These are phyloP conservation scores for Neonothopanus nambi DNA, from an alignment of 1,284 basidiomycete species.

Conservation along the genomic window DNA sequence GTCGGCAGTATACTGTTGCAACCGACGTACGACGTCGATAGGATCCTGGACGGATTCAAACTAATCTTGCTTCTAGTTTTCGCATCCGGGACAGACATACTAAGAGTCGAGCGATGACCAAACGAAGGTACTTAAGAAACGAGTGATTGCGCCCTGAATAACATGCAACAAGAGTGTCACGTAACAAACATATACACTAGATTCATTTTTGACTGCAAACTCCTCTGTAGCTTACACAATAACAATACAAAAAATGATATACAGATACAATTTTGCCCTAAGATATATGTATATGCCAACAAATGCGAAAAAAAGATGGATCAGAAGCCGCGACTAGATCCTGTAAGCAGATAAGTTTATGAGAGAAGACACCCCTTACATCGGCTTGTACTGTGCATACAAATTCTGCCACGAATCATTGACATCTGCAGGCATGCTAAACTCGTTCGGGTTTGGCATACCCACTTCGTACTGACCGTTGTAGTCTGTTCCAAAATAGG, in stretches of 20 bases:
- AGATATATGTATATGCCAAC: constrained; percentile 14
- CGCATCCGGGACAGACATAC: constrained; percentile 68
- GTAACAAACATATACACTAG: neutral
- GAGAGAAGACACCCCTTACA: constrained; percentile 1
- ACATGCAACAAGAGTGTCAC: too few species aligned
- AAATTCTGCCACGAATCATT: constrained; percentile 53
- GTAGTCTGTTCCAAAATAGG: neutral
- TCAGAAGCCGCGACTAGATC: neutral
- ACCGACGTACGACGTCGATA: constrained; percentile 54
- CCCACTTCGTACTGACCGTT: constrained; percentile 19
- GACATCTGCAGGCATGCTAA: constrained; percentile 34
- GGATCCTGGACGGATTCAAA: constrained; percentile 52
- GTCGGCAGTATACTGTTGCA: constrained; percentile 2
- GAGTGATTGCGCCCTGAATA: neutral
- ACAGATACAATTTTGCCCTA: constrained; percentile 5
- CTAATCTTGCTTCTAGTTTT: constrained; percentile 68
- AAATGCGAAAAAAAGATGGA: constrained; percentile 4
- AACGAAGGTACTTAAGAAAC: constrained; percentile 3
- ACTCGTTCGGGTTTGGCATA: constrained; percentile 27
- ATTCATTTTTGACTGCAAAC: neutral
- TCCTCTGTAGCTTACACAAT: neutral
- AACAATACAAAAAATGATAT: neutral
- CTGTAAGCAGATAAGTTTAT: too few species aligned
- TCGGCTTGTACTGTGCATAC: constrained; percentile 35
- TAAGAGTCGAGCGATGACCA: constrained; percentile 22